These are phyloP conservation scores for Dalechampia spathulata DNA, from an alignment of 441 rosid species.

Conservation along the genomic window DNA sequence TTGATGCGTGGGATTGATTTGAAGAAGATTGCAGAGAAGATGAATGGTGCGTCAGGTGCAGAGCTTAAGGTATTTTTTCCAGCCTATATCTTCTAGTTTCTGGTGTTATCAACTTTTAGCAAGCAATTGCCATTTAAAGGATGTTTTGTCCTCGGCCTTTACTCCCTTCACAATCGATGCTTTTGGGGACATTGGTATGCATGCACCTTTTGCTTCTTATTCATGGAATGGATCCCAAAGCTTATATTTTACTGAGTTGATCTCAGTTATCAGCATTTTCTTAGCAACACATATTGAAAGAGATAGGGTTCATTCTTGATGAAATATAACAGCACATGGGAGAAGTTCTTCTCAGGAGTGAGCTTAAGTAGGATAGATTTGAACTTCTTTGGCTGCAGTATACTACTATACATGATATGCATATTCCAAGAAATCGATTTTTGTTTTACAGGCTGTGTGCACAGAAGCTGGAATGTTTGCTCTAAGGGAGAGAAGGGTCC, in stretches of 20 bases:
- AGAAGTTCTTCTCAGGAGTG: no score
- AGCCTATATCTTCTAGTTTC: not conserved
- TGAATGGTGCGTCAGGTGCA: constrained; percentile 94
- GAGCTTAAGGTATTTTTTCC: constrained; percentile 59
- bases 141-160: no score
- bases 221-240: not conserved
- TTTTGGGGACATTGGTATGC: not conserved
- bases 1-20: constrained; percentile 85
- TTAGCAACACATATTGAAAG: not conserved
- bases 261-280: not conserved
- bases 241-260: not conserved
- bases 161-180: not conserved
- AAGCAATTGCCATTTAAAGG: not conserved
- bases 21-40: constrained; percentile 86
- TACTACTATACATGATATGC: no score
- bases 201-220: not conserved
- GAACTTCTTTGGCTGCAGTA: no score
- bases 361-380: no score
- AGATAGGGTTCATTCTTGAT: not conserved
- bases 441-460: constrained; percentile 41
- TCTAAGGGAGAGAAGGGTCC: constrained; percentile 82
- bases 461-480: constrained; percentile 98
- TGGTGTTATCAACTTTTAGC: not conserved
- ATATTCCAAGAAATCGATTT: no score
- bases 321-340: not conserved